phyloP scores from a whole-genome alignment of 768 basidiomycete genomes.

The Gloeopeniophorella convolvens region DNA sequence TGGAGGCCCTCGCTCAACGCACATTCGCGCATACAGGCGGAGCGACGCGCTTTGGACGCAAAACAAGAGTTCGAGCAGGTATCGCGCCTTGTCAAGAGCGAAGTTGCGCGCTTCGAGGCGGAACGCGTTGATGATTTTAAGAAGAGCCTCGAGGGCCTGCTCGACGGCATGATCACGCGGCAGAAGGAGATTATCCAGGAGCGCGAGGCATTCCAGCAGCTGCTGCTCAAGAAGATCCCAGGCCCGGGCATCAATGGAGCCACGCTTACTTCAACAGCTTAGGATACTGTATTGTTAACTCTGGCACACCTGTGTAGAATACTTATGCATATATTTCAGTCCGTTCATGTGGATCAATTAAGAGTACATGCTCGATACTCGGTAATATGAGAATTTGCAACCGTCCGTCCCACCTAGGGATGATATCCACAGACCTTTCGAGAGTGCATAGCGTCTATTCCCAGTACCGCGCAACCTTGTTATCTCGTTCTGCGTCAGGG shows the following conservation, averaged over 20 bases:
- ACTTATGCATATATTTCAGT: too few relatives aligned
- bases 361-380: too few relatives aligned
- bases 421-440: too few relatives aligned
- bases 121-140: conserved; percentile 95
- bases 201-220: conserved; percentile 18
- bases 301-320: too few relatives aligned
- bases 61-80: conserved; percentile 87
- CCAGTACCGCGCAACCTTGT: conserved; percentile 70
- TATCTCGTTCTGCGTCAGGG: conserved; percentile 43
- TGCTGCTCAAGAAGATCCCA: conserved; percentile 18
- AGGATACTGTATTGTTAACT: too few relatives aligned
- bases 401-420: too few relatives aligned
- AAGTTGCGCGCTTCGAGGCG: conserved; percentile 86
- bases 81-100: conserved; percentile 81
- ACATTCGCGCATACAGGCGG: conserved; percentile 47
- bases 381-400: too few relatives aligned
- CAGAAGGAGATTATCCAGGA: conserved; percentile 61
- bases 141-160: conserved; percentile 67
- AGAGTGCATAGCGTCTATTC: too few relatives aligned
- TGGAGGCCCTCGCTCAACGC: neutral
- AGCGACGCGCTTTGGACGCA: conserved; percentile 74
- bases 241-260: conserved; percentile 4
- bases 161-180: conserved; percentile 79
- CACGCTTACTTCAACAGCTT: conserved; percentile 1
- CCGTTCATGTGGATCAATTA: too few relatives aligned